Conservation (phyloP, 2,329 filamentous ascomycete species). For the Sporothrix pseudoabietina region DNA sequence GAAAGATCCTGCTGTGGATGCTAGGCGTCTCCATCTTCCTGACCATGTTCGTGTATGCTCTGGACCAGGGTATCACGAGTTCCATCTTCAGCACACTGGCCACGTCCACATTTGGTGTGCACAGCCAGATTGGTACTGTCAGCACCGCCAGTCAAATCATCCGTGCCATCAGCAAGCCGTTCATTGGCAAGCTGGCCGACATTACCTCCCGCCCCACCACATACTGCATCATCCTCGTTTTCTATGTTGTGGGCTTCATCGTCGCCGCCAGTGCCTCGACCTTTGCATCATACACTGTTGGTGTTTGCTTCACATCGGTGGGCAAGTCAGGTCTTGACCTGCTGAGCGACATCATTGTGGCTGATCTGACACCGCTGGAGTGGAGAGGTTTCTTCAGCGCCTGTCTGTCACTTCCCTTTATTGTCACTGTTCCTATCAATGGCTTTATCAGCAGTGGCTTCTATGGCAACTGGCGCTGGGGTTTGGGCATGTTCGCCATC, state of each 20-base stretch:
- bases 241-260: slow-evolving; percentile 45
- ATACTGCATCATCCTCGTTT: slow-evolving; percentile 46
- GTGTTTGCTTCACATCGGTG: slow-evolving; percentile 44
- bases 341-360: slow-evolving; percentile 45
- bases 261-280: slow-evolving; percentile 41
- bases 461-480: slow-evolving; percentile 57
- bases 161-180: slow-evolving; percentile 46
- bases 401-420: slow-evolving; percentile 37
- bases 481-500: slow-evolving; percentile 63
- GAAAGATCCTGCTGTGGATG: slow-evolving; percentile 44
- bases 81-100: slow-evolving; percentile 43
- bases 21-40: slow-evolving; percentile 44
- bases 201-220: slow-evolving; percentile 46
- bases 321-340: slow-evolving; percentile 46
- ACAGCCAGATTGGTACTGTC: slow-evolving; percentile 42
- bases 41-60: slow-evolving; percentile 44
- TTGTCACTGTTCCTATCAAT: slow-evolving; percentile 46
- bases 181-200: slow-evolving; percentile 45
- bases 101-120: slow-evolving; percentile 41
- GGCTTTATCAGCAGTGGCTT: slow-evolving; percentile 48
- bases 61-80: slow-evolving; percentile 45
- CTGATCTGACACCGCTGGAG: slow-evolving; percentile 43
- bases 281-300: slow-evolving; percentile 43
- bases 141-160: slow-evolving; percentile 44
- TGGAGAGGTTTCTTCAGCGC: slow-evolving; percentile 46